phyloP scores from a whole-genome alignment of 2,329 filamentous ascomycete genomes.

The Trichoderma sp. region DNA sequence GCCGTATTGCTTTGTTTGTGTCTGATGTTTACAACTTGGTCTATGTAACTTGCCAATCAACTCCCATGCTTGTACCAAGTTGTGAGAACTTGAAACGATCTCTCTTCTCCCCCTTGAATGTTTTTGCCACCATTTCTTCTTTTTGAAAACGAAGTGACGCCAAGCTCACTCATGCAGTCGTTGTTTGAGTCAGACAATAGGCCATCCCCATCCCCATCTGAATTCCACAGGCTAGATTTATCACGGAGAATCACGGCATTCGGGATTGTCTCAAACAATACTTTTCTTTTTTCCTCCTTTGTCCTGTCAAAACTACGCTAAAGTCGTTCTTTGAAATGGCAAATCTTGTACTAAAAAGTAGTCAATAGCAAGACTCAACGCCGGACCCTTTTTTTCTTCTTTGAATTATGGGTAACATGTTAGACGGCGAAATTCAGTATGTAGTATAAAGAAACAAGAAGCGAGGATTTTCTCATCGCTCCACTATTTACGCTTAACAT shows the following conservation, averaged over 20 bases:
- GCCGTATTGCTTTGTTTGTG: neutral
- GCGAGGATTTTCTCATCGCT: neutral
- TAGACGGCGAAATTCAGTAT: neutral
- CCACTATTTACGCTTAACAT: constrained; percentile 10
- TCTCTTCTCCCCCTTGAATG: neutral
- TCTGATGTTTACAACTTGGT: neutral
- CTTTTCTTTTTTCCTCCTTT: neutral
- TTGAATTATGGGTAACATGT: neutral
- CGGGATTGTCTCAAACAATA: neutral
- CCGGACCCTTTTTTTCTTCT: neutral
- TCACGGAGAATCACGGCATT: neutral
- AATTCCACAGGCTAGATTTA: neutral
- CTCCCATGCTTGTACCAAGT: neutral
- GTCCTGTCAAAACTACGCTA: neutral
- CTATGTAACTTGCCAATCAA: neutral
- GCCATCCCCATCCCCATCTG: neutral
- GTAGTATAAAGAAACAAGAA: neutral
- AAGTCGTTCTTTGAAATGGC: neutral
- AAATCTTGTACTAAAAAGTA: neutral
- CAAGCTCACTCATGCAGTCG: neutral
- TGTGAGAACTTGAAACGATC: neutral
- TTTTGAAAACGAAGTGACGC: neutral
- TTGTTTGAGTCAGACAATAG: neutral
- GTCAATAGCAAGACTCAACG: neutral
- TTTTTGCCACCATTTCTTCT: neutral